These are phyloP conservation scores for Xylariaceae sp. DNA, from an alignment of 2,329 filamentous ascomycete genomes.

Conservation along the genomic window DNA sequence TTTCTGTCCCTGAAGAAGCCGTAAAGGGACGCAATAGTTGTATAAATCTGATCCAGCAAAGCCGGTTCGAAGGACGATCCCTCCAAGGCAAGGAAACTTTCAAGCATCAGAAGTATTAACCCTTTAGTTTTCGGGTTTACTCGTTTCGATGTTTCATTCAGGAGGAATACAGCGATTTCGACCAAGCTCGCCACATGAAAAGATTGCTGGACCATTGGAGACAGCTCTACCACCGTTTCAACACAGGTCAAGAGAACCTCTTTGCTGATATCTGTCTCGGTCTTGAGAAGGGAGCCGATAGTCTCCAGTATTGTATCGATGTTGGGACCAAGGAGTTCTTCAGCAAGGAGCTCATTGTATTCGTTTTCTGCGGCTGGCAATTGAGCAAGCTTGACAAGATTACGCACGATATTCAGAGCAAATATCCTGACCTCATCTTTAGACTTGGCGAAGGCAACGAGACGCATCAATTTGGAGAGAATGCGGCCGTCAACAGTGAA, in stretches of 20 bases:
- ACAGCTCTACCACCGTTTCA: conserved; percentile 72
- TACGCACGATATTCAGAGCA: conserved; percentile 71
- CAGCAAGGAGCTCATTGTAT: conserved; percentile 54
- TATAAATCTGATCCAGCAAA: conserved; percentile 65
- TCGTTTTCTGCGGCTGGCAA: conserved; percentile 55
- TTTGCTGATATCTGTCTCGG: conserved; percentile 56
- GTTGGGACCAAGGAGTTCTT: conserved; percentile 56
- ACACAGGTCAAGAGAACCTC: conserved; percentile 78
- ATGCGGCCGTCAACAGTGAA: conserved; percentile 61
- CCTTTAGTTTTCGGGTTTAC: conserved; percentile 84
- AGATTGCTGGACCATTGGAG: conserved; percentile 65
- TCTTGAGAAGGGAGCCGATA: conserved; percentile 65
- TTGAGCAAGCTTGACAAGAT: conserved; percentile 60
- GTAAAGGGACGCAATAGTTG: conserved; percentile 76
- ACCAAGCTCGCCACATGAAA: conserved; percentile 75
- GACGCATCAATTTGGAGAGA: conserved; percentile 69
- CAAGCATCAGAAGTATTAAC: conserved; percentile 73
- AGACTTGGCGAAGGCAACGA: conserved; percentile 67
- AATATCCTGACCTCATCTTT: conserved; percentile 87
- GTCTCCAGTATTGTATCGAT: conserved; percentile 62
- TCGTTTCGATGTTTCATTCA: conserved; percentile 79
- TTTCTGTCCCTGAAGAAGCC: conserved; percentile 83
- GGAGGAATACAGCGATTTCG: conserved; percentile 74
- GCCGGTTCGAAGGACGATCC: conserved; percentile 53
- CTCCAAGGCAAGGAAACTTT: conserved; percentile 72